Conservation (phyloP, 306 rosid genomes). For the Rosa multiflora region DNA sequence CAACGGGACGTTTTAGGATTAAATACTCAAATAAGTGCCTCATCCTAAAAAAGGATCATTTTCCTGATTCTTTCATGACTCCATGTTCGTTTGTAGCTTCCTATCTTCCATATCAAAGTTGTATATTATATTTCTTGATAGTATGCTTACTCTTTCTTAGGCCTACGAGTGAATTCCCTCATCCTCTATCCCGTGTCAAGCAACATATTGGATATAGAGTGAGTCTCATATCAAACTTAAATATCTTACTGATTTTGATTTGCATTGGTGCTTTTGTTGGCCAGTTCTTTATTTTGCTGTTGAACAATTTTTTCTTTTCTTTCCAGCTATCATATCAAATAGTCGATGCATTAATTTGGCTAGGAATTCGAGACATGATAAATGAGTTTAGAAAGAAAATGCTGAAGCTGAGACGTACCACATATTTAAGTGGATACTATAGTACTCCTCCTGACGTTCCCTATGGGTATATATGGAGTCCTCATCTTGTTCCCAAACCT, state of each 20-base stretch:
- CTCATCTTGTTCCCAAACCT: slow-evolving; percentile 95
- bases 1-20: background rate
- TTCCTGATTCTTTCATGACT: too few relatives aligned
- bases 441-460: slow-evolving; percentile 62
- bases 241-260: slow-evolving; percentile 17
- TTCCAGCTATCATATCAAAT: slow-evolving; percentile 93
- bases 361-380: slow-evolving; percentile 84
- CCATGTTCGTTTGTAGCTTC: background rate
- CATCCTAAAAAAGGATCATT: background rate
- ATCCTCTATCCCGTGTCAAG: slow-evolving; percentile 88
- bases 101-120: background rate
- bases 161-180: slow-evolving; percentile 92
- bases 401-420: slow-evolving; percentile 70
- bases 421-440: slow-evolving; percentile 70
- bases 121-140: slow-evolving; percentile 16
- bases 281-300: slow-evolving; percentile 25
- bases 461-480: slow-evolving; percentile 89
- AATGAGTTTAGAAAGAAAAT: slow-evolving; percentile 82
- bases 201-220: slow-evolving; percentile 72
- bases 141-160: slow-evolving; percentile 37
- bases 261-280: slow-evolving; percentile 6
- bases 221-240: slow-evolving; percentile 29
- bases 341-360: slow-evolving; percentile 89
- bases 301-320: slow-evolving; percentile 15
- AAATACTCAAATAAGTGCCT: background rate